A percentile compares a stretch with the other conserved stretches of the same genome.
phyloP scores from a whole-genome alignment of 2,329 filamentous ascomycete species.

The Aspergillus oerlinghausenensis region DNA sequence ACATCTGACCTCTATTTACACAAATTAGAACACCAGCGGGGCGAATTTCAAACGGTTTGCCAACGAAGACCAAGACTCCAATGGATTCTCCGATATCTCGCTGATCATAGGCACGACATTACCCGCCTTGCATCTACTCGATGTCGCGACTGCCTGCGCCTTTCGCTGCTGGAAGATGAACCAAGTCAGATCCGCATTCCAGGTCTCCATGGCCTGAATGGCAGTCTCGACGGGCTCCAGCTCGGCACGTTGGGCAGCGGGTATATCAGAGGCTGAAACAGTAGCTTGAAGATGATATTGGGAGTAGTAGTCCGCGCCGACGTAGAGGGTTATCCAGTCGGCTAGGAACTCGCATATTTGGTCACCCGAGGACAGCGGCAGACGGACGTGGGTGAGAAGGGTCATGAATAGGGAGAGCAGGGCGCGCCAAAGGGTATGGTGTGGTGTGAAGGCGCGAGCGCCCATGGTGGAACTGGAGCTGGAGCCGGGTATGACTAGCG shows the following conservation, averaged over 20 bases:
- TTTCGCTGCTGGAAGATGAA: conserved; percentile 32
- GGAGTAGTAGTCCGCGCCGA: conserved; percentile 32
- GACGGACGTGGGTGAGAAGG: conserved; percentile 35
- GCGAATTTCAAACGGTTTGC: conserved; percentile 36
- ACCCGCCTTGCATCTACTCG: conserved; percentile 29
- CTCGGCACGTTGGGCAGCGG: conserved; percentile 6
- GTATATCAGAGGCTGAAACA: neutral
- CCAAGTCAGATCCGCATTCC: conserved; percentile 41
- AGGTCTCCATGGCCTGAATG: conserved; percentile 37
- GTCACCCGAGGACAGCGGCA: conserved; percentile 38
- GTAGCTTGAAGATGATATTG: neutral
- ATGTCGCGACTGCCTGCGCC: conserved; percentile 2
- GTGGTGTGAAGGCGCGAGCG: conserved; percentile 33
- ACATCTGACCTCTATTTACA: neutral
- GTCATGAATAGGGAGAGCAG: conserved; percentile 36
- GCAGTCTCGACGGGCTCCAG: conserved; percentile 24
- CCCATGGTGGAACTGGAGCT: conserved; percentile 17
- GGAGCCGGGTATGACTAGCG: conserved; percentile 13
- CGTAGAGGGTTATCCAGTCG: conserved; percentile 32
- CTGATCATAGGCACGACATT: conserved; percentile 4
- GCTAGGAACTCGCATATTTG: conserved; percentile 37
- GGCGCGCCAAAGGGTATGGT: conserved; percentile 37
- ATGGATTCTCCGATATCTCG: conserved; percentile 8
- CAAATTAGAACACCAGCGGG: conserved; percentile 17
- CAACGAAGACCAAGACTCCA: conserved; percentile 6